phyloP scores from a whole-genome alignment of 2,329 filamentous ascomycete genomes.

The Aspergillus phoenicis region DNA sequence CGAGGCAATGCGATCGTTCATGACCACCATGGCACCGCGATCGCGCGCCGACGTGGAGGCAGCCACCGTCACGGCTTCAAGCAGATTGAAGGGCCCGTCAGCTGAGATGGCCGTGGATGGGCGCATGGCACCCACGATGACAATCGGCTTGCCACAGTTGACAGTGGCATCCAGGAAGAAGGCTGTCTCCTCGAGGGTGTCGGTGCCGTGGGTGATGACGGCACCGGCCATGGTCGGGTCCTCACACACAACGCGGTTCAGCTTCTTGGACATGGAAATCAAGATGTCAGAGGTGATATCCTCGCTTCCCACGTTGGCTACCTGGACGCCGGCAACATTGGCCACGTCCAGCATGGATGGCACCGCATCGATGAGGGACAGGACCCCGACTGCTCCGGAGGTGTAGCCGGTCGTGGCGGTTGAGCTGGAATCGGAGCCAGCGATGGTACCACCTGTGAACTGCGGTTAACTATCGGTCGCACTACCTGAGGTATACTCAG shows the following conservation, averaged over 20 bases:
- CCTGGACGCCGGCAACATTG: conserved; percentile 32
- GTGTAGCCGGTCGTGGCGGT: conserved; percentile 32
- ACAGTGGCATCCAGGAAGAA: conserved; percentile 65
- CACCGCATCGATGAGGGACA: conserved; percentile 28
- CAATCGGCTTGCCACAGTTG: conserved; percentile 60
- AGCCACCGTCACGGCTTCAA: conserved; percentile 62
- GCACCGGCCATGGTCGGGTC: conserved; percentile 29
- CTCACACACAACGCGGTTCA: conserved; percentile 27
- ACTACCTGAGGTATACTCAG: no score
- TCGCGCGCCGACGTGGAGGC: conserved; percentile 48
- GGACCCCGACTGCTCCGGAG: conserved; percentile 27
- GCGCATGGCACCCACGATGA: conserved; percentile 65
- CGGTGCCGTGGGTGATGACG: conserved; percentile 64
- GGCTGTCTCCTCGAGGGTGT: conserved; percentile 65
- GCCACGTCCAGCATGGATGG: conserved; percentile 30
- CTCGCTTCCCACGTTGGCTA: conserved; percentile 31
- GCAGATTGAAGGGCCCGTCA: conserved; percentile 65
- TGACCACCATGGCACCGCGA: conserved; percentile 61
- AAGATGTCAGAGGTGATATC: conserved; percentile 29
- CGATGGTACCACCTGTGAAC: conserved; percentile 28
- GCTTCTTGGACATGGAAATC: conserved; percentile 24
- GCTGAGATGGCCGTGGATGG: conserved; percentile 64
- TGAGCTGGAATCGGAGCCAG: conserved; percentile 27
- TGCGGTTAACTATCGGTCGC: neutral
- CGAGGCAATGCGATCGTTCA: conserved; percentile 64